Percentiles rank a stretch among this genome's conserved stretches.
phyloP scores from a whole-genome alignment of 1,139 yeast species.

The Yamadazyma trypodendri region DNA sequence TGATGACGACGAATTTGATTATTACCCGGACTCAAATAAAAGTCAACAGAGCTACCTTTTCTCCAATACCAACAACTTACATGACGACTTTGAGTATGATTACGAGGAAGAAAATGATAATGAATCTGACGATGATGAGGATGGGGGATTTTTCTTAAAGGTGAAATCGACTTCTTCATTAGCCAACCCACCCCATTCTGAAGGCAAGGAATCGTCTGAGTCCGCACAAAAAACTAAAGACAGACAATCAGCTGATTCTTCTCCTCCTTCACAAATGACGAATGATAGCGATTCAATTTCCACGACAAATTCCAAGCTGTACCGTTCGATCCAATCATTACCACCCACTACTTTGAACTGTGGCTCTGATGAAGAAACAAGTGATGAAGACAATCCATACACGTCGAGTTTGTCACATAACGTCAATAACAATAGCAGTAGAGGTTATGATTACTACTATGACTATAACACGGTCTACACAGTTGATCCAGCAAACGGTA shows the following conservation, averaged over 20 bases:
- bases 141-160: constrained; percentile 68
- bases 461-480: constrained; percentile 85
- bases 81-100: constrained; percentile 20
- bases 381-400: constrained; percentile 53
- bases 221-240: neutral
- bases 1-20: constrained; percentile 28
- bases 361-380: constrained; percentile 71
- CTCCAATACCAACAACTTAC: constrained; percentile 8
- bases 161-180: constrained; percentile 48
- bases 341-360: constrained; percentile 83
- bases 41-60: constrained; percentile 13
- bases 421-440: constrained; percentile 57
- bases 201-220: too few species aligned
- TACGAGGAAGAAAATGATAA: constrained; percentile 35
- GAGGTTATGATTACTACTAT: constrained; percentile 83
- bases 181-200: constrained; percentile 2
- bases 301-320: constrained; percentile 24
- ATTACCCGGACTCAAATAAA: constrained; percentile 13
- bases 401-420: constrained; percentile 73
- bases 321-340: constrained; percentile 64
- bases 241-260: constrained; percentile 4
- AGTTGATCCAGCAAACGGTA: constrained; percentile 50
- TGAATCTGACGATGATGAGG: constrained; percentile 56
- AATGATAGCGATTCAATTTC: constrained; percentile 31
- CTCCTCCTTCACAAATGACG: constrained; percentile 19